phyloP scores from a whole-genome alignment of 23 red algal genomes.

The Cyanidioschyzon merolae region DNA sequence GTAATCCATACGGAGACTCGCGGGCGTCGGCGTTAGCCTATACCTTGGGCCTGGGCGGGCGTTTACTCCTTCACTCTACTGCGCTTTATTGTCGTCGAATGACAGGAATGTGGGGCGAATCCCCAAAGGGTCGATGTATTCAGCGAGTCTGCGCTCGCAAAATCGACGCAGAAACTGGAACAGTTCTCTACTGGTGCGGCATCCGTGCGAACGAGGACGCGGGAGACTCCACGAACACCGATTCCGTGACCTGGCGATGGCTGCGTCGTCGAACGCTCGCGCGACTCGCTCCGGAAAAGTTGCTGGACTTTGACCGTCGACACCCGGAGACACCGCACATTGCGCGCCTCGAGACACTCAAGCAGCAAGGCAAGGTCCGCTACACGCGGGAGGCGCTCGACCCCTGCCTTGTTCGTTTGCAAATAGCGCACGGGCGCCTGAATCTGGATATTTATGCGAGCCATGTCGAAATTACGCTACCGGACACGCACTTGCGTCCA shows the following conservation, averaged over 20 bases:
- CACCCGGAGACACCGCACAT: constrained; percentile 9
- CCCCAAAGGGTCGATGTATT: not conserved
- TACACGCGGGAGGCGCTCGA: not conserved
- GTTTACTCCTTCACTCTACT: not conserved
- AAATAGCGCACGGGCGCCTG: not conserved
- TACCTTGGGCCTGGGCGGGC: not conserved
- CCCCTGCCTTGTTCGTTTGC: not conserved
- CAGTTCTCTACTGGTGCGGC: not conserved
- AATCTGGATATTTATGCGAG: not conserved
- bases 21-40: not conserved
- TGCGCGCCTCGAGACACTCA: not conserved
- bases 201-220: not conserved
- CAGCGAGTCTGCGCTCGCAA: not conserved
- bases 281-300: not conserved
- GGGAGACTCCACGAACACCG: not conserved
- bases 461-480: not conserved
- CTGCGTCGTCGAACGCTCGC: not conserved
- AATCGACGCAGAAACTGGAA: not conserved
- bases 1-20: not conserved
- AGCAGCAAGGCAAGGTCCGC: not conserved
- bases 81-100: not conserved
- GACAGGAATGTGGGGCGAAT: not conserved
- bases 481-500: not conserved
- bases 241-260: not conserved
- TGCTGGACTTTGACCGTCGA: constrained; percentile 10